phyloP scores from a whole-genome alignment of 139 green algal genomes.

The Ostreobium quekettii region DNA sequence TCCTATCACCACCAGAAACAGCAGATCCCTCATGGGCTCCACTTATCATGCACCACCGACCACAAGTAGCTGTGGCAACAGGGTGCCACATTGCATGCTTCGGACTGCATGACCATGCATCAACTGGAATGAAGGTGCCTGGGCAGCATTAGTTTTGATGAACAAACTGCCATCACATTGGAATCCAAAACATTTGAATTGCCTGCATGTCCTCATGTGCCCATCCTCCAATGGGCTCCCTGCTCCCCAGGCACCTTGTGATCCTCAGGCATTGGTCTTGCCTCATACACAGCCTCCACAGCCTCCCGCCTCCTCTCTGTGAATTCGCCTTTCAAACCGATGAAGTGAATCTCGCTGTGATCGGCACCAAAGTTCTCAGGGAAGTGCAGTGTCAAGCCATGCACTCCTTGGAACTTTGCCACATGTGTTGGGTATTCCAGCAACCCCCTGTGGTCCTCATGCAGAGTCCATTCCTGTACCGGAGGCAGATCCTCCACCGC shows the following conservation, averaged over 20 bases:
- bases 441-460: constrained; percentile 39
- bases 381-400: constrained; percentile 70
- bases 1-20: no score
- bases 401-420: constrained; percentile 74
- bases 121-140: no score
- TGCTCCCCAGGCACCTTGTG: constrained; percentile 39
- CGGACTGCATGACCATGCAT: no score
- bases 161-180: no score
- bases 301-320: constrained; percentile 50
- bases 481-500: constrained; percentile 38
- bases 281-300: constrained; percentile 79
- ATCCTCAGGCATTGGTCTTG: constrained; percentile 49
- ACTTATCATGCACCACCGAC: no score
- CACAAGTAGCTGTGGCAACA: no score
- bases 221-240: constrained; percentile 8
- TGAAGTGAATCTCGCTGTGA: constrained; percentile 60
- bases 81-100: no score
- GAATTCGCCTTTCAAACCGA: constrained; percentile 79
- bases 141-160: no score
- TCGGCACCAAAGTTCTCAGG: constrained; percentile 50
- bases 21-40: no score
- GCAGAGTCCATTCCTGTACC: constrained; percentile 74
- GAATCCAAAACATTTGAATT: no score
- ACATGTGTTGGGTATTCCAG: constrained; percentile 52
- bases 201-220: constrained; percentile 1